phyloP scores from a whole-genome alignment of 2,329 filamentous ascomycete genomes.

The Ceratocystis alfenasii region DNA sequence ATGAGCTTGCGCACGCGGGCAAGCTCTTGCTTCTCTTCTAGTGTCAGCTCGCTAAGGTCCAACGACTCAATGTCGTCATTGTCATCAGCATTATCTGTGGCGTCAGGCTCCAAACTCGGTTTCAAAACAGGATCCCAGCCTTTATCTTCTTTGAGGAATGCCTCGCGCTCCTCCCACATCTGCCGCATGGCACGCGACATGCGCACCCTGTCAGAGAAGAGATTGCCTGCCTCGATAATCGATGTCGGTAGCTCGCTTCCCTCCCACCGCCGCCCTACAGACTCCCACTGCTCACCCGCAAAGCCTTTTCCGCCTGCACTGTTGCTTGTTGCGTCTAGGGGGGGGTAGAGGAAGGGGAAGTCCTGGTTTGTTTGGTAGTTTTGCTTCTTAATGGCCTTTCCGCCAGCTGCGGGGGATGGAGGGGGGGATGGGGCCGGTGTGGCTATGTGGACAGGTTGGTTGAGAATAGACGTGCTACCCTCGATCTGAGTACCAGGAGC shows the following conservation, averaged over 20 bases:
- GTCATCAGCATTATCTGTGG: constrained; percentile 27
- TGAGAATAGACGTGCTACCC: constrained; percentile 63
- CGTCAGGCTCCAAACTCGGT: neutral
- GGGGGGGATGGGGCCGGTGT: constrained; percentile 93
- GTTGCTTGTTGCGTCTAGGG: constrained; percentile 77
- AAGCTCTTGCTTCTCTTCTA: constrained; percentile 35
- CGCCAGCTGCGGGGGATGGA: constrained; percentile 73
- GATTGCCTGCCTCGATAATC: constrained; percentile 83
- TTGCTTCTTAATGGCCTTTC: constrained; percentile 94
- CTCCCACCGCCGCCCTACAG: constrained; percentile 80
- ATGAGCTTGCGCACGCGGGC: constrained; percentile 34
- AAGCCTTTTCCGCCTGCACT: constrained; percentile 79
- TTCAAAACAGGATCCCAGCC: constrained; percentile 59
- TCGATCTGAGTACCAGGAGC: constrained; percentile 43
- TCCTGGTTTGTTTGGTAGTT: constrained; percentile 99
- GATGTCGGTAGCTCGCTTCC: constrained; percentile 90
- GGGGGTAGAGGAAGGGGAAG: constrained; percentile 95
- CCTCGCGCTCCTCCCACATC: constrained; percentile 86
- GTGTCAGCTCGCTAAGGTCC: constrained; percentile 35
- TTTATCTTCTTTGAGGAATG: constrained; percentile 81
- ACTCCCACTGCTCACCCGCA: constrained; percentile 63
- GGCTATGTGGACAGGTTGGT: constrained; percentile 97
- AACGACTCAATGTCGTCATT: constrained; percentile 37
- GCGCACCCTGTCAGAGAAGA: constrained; percentile 80
- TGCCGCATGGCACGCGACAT: constrained; percentile 87